A percentile compares a stretch with the other conserved stretches of the same genome.
phyloP scores from a whole-genome alignment of 306 rosid genomes.

The Quercus variabilis region DNA sequence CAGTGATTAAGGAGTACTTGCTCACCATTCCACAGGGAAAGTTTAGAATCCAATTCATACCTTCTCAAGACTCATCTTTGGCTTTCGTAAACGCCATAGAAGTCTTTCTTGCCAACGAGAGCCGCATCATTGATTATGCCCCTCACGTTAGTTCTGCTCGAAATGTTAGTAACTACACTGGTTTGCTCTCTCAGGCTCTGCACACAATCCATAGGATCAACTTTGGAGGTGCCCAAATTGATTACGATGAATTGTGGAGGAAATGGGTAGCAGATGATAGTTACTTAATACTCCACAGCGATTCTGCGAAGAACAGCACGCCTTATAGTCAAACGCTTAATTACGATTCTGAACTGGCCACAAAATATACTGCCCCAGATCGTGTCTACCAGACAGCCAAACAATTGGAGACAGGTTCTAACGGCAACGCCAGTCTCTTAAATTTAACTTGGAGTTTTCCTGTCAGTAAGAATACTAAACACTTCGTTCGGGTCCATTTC shows the following conservation, averaged over 20 bases:
- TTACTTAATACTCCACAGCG: not conserved
- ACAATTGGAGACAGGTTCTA: not conserved
- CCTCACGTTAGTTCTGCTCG: not conserved
- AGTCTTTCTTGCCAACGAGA: slow-evolving; percentile 24
- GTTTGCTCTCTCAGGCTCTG: slow-evolving; percentile 18
- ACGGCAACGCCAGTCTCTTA: accelerated
- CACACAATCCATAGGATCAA: slow-evolving; percentile 29
- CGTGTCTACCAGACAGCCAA: slow-evolving; percentile 15
- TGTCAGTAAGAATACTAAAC: slow-evolving; percentile 14
- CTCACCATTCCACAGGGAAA: not conserved
- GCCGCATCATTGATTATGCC: accelerated
- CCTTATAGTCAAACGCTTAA: accelerated
- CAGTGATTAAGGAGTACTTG: slow-evolving; percentile 27
- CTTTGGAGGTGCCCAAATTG: slow-evolving; percentile 18
- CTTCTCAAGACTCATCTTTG: not conserved
- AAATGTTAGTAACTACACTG: not conserved
- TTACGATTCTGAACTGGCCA: not conserved
- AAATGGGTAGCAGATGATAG: slow-evolving; percentile 33
- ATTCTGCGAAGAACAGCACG: not conserved
- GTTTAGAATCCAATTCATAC: slow-evolving; percentile 26
- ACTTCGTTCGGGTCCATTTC: slow-evolving; percentile 38
- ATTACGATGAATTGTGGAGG: slow-evolving; percentile 13
- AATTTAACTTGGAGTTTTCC: slow-evolving; percentile 32
- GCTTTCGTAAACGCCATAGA: slow-evolving; percentile 57
- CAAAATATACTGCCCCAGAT: not conserved